Evolutionary conservation across 1,139 yeast genomes (phyloP).

Genomic region (Geotrichum reessii): DNA sequence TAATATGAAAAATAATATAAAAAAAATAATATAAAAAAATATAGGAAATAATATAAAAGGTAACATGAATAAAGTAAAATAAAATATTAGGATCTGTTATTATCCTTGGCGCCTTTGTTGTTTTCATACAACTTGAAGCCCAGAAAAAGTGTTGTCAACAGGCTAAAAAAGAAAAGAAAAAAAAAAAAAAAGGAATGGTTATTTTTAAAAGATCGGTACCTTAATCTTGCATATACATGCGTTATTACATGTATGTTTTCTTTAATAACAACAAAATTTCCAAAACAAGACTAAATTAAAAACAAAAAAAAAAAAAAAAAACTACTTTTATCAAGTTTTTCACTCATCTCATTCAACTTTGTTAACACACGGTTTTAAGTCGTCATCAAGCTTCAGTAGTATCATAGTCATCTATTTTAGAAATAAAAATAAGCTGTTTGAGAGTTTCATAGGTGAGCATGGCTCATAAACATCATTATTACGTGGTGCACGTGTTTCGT

Average conservation of each 20-base stretch:
- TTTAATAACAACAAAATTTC: background rate
- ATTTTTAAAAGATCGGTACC: background rate
- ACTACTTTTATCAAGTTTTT: background rate
- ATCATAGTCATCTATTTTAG: background rate
- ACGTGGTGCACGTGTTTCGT: too few species aligned
- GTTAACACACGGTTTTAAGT: background rate
- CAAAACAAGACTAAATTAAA: too few species aligned
- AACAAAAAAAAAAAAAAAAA: too few species aligned
- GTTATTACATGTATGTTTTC: background rate
- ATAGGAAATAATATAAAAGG: too few species aligned
- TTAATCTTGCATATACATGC: background rate
- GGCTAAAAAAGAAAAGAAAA: too few species aligned
- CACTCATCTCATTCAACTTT: background rate
- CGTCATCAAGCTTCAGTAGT: background rate
- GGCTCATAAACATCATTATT: too few species aligned
- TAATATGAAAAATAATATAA: too few species aligned
- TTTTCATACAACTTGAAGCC: background rate
- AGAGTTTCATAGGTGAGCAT: background rate
- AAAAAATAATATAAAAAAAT: too few species aligned
- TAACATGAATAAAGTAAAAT: too few species aligned
- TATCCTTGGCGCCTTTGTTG: background rate
- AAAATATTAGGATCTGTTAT: background rate
- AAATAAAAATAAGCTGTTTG: background rate
- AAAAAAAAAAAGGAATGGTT: background rate
- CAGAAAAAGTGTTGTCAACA: too few species aligned